Base-by-base conservation (phyloP, 208 protist genomes). In the Leishmania martiniquensis region DNA sequence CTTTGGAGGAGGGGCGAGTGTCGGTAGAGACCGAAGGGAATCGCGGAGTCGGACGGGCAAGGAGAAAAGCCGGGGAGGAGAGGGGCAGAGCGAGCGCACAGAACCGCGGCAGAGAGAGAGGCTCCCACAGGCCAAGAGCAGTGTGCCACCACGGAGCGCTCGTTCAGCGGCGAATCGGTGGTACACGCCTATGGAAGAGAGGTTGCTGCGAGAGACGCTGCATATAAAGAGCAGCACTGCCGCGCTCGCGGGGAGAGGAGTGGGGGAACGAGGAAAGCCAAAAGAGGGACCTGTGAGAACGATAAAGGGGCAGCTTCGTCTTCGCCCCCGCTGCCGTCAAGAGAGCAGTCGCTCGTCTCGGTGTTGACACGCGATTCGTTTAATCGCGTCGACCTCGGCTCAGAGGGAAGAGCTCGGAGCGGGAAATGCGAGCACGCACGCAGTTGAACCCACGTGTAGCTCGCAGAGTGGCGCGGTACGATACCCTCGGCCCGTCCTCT, bases 101-200 rank as follows among this genome's bases (percentile, higher is more conserved):
- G n/a, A n/a, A n/a, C n/a, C n/a, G n/a, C n/a, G n/a, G n/a, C n/a
- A n/a, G n/a, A n/a, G n/a, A n/a, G n/a, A n/a, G n/a, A n/a, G n/a
- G n/a, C n/a, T n/a, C n/a, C n/a, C n/a, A n/a, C n/a, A n/a, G n/a
- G n/a, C n/a, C n/a, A n/a, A n/a, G n/a, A n/a, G n/a, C n/a, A n/a
- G n/a, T n/a, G n/a, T n/a, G n/a, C n/a, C n/a, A n/a, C n/a, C n/a
- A n/a, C n/a, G n/a, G n/a, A n/a, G n/a, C 57, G 17, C 34, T 22
- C 15, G n/a, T 66, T 63, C 13, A 9, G 34, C 60, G 4, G 34
- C 4, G 13, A 2, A 70, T 52, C 9, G 37, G 42, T 45, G 4
- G 44, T 52, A 70, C 66, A 70, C 42, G 44, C 52, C 66, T 70
- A 70, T 70, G 66, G 25, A 45, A 10, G 22, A 47, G 42, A 66